Evolutionary conservation across 306 rosid genomes (phyloP).

Genomic region (Trichosanthes cucumerina): DNA sequence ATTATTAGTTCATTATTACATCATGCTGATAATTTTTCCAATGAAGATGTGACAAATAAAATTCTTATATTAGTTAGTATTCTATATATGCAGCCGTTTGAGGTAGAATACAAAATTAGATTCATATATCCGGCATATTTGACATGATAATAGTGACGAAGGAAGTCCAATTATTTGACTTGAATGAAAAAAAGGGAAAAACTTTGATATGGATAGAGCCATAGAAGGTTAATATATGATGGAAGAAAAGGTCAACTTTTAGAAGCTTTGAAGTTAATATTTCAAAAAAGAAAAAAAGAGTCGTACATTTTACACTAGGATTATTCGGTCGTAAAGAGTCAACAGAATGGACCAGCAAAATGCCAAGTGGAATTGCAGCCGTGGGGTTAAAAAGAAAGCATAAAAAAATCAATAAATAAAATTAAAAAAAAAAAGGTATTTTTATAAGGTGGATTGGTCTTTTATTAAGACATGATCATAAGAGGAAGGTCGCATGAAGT

Average conservation of each 20-base stretch:
- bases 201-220: neutral
- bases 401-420: no score
- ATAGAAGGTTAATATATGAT: neutral
- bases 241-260: neutral
- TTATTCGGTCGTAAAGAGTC: conserved; percentile 4
- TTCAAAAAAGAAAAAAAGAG: neutral
- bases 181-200: neutral
- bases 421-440: no score
- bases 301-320: neutral
- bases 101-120: neutral
- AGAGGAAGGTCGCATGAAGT: neutral
- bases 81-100: neutral
- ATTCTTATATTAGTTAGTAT: neutral
- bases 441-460: conserved; percentile 4
- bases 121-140: neutral
- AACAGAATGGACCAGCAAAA: neutral
- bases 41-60: neutral
- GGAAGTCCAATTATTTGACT: neutral
- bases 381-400: neutral
- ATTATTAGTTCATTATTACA: neutral
- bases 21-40: neutral
- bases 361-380: conserved; percentile 26
- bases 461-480: neutral
- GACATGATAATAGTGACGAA: neutral
- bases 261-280: neutral